These are phyloP conservation scores for Solanum commersonii DNA, from an alignment of 257 asterid species.

Conservation along the genomic window DNA sequence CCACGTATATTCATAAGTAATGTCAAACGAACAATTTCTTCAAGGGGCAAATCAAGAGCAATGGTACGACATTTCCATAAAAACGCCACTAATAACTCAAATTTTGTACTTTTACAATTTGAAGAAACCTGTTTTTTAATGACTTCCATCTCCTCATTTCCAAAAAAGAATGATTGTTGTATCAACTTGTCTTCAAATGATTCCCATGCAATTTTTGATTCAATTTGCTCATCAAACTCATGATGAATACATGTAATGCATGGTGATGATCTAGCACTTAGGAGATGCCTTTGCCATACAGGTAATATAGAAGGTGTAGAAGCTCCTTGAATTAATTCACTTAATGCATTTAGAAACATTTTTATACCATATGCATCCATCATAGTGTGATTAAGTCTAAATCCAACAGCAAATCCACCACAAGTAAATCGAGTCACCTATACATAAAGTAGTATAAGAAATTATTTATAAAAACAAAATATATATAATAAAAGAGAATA, in stretches of 20 bases:
- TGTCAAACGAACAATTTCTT: not conserved
- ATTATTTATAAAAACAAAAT: too few species aligned
- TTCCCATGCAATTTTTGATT: not conserved
- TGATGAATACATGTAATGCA: slow-evolving; percentile 3
- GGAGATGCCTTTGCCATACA: slow-evolving; percentile 14
- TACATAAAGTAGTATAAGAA: not conserved
- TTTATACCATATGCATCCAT: not conserved
- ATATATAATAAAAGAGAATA: not conserved
- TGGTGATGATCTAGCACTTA: not conserved
- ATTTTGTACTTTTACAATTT: not conserved
- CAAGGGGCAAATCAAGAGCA: not conserved
- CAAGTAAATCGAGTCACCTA: slow-evolving; percentile 14
- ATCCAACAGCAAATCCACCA: slow-evolving; percentile 12
- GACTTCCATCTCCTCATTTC: not conserved
- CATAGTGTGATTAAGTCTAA: slow-evolving; percentile 6
- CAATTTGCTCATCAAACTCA: not conserved
- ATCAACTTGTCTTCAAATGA: not conserved
- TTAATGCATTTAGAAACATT: not conserved
- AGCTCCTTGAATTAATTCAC: slow-evolving; percentile 1
- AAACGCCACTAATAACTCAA: not conserved
- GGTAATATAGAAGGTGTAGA: slow-evolving; percentile 3
- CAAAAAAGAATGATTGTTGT: slow-evolving; percentile 3
- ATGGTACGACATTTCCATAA: slow-evolving; percentile 10
- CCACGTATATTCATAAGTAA: not conserved
- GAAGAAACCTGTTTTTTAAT: not conserved